phyloP scores from a whole-genome alignment of 108 stramenopile species.

The Nannochloropsis salina region DNA sequence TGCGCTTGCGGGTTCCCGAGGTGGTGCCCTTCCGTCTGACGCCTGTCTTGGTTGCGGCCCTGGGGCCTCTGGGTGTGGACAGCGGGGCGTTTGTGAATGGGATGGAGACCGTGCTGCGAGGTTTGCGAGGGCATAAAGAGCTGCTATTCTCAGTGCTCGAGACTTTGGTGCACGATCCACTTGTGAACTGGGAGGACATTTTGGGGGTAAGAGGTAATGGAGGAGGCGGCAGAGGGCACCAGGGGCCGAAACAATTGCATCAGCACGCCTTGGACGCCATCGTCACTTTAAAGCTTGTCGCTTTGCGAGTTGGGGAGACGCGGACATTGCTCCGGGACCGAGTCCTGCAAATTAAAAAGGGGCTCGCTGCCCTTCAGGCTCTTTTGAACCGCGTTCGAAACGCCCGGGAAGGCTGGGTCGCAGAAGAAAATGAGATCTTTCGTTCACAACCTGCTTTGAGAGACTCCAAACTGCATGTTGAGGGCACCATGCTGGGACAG shows the following conservation, averaged over 20 bases:
- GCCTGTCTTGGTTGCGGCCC: neutral
- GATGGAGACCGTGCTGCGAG: neutral
- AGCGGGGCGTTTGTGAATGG: neutral
- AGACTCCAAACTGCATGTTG: too few relatives aligned
- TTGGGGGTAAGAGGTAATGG: neutral
- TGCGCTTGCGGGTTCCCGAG: neutral
- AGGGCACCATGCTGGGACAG: neutral
- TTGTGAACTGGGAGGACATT: neutral
- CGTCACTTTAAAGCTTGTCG: neutral
- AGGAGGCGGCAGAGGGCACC: neutral
- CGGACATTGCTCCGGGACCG: neutral
- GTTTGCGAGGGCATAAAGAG: neutral
- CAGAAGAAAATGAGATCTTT: neutral
- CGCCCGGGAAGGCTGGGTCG: neutral
- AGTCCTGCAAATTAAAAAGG: neutral
- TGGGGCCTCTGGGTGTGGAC: neutral
- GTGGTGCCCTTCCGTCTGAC: conserved; percentile 1
- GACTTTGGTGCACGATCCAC: neutral
- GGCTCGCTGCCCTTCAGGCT: neutral
- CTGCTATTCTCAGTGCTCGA: neutral
- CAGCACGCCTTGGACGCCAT: neutral
- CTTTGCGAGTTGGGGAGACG: neutral
- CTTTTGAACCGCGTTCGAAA: neutral
- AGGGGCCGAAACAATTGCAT: neutral
- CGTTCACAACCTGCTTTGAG: too few relatives aligned